These are phyloP conservation scores for Cryptococcus sp. DNA, from an alignment of 1,284 basidiomycete genomes.

Conservation along the genomic window DNA sequence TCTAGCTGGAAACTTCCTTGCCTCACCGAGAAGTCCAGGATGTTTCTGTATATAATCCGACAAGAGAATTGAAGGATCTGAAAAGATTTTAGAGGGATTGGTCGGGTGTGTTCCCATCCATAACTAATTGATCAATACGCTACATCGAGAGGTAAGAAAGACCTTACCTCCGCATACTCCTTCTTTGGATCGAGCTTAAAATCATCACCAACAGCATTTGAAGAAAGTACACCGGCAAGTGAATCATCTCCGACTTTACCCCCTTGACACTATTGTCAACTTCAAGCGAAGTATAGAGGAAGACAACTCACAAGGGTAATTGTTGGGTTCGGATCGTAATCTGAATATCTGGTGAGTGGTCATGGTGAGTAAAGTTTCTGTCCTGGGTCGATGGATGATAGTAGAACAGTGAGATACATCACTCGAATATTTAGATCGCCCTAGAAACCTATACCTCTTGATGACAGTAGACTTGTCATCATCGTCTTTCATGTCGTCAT, in stretches of 20 bases:
- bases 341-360: constrained; percentile 7
- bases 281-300: background rate
- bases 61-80: constrained; percentile 9
- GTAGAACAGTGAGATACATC: no score
- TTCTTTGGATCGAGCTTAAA: constrained; percentile 21
- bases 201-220: constrained; percentile 18
- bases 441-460: no score
- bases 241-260: constrained; percentile 26
- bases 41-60: constrained; percentile 17
- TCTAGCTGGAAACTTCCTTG: constrained; percentile 17
- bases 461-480: no score
- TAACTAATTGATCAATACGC: constrained; percentile 12
- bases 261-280: constrained; percentile 15
- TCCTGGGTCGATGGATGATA: no score
- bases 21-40: constrained; percentile 18
- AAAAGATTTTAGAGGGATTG: constrained; percentile 25
- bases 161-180: constrained; percentile 30
- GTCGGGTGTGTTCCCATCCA: constrained; percentile 39
- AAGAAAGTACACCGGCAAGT: constrained; percentile 23
- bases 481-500: no score
- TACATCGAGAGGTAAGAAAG: background rate
- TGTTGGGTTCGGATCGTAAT: constrained; percentile 11
- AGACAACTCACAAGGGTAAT: constrained; percentile 9
- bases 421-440: no score
- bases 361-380: no score